Percentiles rank a stretch among this genome's conserved stretches.
Evolutionary conservation across 495 filamentous ascomycete species (phyloP).

Genomic region (Aspergillus saccharolyticus): DNA sequence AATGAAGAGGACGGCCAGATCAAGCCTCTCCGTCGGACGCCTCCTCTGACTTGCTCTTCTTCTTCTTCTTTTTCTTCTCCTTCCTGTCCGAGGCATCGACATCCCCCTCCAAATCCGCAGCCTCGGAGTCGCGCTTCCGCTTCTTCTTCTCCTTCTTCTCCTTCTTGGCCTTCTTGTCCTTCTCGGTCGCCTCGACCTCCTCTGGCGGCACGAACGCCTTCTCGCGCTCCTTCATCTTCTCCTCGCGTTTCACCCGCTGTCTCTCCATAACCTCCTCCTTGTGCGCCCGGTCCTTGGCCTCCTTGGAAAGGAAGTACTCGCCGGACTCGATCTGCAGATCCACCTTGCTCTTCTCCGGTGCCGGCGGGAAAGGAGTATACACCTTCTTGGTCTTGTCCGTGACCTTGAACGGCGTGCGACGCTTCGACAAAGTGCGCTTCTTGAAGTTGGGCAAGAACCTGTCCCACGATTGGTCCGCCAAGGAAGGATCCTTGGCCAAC

Average conservation of each 20-base stretch:
- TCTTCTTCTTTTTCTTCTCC: constrained; percentile 46
- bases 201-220: constrained; percentile 81
- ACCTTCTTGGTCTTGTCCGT: constrained; percentile 90
- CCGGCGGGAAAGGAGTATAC: constrained; percentile 76
- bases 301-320: constrained; percentile 91
- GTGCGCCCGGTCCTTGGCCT: constrained; percentile 78
- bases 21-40: constrained; percentile 30
- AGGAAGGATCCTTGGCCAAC: constrained; percentile 87
- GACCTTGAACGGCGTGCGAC: constrained; percentile 76
- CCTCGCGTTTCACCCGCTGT: constrained; percentile 76
- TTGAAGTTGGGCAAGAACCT: constrained; percentile 98
- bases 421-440: constrained; percentile 84
- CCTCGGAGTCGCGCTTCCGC: constrained; percentile 40
- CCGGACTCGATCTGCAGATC: constrained; percentile 97
- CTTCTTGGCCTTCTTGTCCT: constrained; percentile 42
- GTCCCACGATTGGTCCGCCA: constrained; percentile 87
- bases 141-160: constrained; percentile 38
- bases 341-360: constrained; percentile 91
- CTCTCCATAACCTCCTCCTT: constrained; percentile 75
- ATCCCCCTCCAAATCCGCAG: constrained; percentile 14
- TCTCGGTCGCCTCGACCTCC: constrained; percentile 53
- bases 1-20: neutral
- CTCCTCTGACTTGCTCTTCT: constrained; percentile 42
- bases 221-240: constrained; percentile 80
- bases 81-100: constrained; percentile 34